Percentiles rank a stretch among this genome's conserved stretches.
Evolutionary conservation across 345 rosid species (phyloP).

Genomic region (Moricandia moricandioides): DNA sequence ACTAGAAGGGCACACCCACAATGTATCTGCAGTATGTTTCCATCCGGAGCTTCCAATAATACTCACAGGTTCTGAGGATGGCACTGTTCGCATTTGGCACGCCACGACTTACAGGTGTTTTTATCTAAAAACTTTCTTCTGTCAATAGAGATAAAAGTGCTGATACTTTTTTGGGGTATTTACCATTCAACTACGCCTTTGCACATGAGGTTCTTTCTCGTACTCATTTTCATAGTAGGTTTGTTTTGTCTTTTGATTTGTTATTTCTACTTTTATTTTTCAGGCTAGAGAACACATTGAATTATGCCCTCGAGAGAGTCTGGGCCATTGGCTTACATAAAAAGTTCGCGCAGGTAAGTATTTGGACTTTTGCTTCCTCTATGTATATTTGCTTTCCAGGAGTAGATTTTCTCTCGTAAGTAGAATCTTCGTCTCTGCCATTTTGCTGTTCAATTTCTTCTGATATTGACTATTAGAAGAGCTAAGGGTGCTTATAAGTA

Average conservation of each 20-base stretch:
- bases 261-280: background rate
- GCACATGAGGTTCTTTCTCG: constrained; percentile 3
- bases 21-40: constrained; percentile 80
- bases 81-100: too few species aligned
- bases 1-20: constrained; percentile 59
- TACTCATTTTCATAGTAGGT: background rate
- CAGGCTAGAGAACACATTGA: constrained; percentile 71
- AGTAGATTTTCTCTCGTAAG: constrained; percentile 3
- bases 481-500: background rate
- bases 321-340: constrained; percentile 91
- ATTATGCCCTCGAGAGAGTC: constrained; percentile 96
- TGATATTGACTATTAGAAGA: constrained; percentile 4
- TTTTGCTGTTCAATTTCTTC: background rate
- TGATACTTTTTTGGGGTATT: background rate
- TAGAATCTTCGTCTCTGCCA: constrained; percentile 1
- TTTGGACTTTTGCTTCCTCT: constrained; percentile 6
- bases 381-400: background rate
- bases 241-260: background rate
- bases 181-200: background rate
- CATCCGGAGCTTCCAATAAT: constrained; percentile 84
- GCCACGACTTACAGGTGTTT: too few species aligned
- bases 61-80: constrained; percentile 65
- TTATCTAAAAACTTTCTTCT: constrained; percentile 31
- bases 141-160: constrained; percentile 9
- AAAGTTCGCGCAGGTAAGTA: constrained; percentile 81